A percentile compares a stretch with the other conserved stretches of the same genome.
Evolutionary conservation across 257 asterid species (phyloP).

Genomic region (Nicotiana tomentosiformis): DNA sequence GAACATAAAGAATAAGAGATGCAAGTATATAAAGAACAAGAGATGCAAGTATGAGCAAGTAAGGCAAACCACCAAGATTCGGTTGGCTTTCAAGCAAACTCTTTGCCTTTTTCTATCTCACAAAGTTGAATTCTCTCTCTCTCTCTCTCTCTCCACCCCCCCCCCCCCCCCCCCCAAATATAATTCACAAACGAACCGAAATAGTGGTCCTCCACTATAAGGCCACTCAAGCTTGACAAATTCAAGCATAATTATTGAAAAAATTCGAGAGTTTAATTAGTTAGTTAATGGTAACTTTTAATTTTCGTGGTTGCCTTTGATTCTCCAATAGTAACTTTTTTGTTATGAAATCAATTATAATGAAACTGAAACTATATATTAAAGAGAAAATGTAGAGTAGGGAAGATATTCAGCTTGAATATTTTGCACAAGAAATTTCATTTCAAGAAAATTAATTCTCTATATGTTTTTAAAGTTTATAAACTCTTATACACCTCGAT

Average conservation of each 20-base stretch:
- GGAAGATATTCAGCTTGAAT: background rate
- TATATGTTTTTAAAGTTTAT: too few relatives aligned
- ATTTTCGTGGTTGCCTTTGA: background rate
- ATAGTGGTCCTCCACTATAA: conserved; percentile 8
- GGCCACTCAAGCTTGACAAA: conserved; percentile 6
- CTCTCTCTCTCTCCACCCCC: too few relatives aligned
- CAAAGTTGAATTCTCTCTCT: background rate
- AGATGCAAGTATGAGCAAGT: background rate
- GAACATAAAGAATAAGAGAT: background rate
- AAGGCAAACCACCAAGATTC: conserved; percentile 17
- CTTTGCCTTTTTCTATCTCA: background rate
- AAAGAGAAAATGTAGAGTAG: background rate
- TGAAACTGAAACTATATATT: background rate
- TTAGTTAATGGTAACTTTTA: background rate
- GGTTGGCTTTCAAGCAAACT: conserved; percentile 18
- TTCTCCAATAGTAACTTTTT: background rate
- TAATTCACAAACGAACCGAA: background rate
- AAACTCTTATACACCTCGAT: too few relatives aligned
- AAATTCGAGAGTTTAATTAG: background rate
- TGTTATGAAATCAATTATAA: background rate
- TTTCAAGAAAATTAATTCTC: too few relatives aligned
- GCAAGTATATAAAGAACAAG: background rate
- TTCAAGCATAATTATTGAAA: background rate
- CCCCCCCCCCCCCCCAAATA: too few relatives aligned
- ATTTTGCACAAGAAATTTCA: background rate